phyloP scores from a whole-genome alignment of 164 flowering plant genomes.

The grape (Vitis vinifera) region ASM3070453v1 NC_081806.1:15807501-15808000 shows the following conservation, averaged over 20 bases:
- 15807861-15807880: neutral
- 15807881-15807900: neutral
- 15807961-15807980: no score
- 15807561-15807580: no score
- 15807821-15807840: neutral
- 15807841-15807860: neutral
- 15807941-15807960: no score
- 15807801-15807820: neutral
- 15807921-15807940: no score
- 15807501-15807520: constrained; percentile 33
- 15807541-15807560: no score
- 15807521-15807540: neutral
- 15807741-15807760: constrained; percentile 96
- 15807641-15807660: constrained; percentile 93
- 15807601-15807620: neutral
- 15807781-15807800: neutral
- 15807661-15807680: constrained; percentile 96
- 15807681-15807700: constrained; percentile 95
- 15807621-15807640: constrained; percentile 5
- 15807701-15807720: constrained; percentile 93
- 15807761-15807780: constrained; percentile 65
- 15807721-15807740: constrained; percentile 96
- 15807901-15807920: neutral
- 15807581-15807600: neutral
- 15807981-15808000: no score